Percentiles rank a stretch among this genome's conserved stretches.
Evolutionary conservation across 2,329 filamentous ascomycete genomes (phyloP).

Genomic region (Sphaerulina musiva): DNA sequence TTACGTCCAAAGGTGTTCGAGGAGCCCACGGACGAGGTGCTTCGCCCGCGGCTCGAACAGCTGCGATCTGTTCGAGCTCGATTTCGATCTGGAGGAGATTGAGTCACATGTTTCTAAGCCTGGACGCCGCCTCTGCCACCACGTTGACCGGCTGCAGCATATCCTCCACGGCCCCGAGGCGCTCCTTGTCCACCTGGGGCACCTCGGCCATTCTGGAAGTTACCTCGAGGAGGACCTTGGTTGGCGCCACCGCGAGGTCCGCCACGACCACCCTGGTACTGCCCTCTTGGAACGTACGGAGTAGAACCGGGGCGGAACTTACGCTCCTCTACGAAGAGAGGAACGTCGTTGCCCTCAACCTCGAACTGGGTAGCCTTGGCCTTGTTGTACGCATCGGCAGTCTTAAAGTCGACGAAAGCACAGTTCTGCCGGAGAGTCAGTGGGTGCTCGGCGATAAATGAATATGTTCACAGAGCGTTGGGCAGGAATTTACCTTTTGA

Average conservation of each 20-base stretch:
- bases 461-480: not conserved
- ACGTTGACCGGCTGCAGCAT: constrained; percentile 7
- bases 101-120: not conserved
- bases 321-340: constrained; percentile 81
- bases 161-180: constrained; percentile 19
- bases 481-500: constrained; percentile 58
- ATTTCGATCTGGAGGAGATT: not conserved
- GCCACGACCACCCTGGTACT: constrained; percentile 36
- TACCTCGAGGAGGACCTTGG: constrained; percentile 31
- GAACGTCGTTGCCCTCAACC: constrained; percentile 72
- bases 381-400: constrained; percentile 70
- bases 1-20: not conserved
- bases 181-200: constrained; percentile 22
- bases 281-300: constrained; percentile 35
- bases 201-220: constrained; percentile 64
- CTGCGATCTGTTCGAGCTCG: not conserved
- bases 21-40: not conserved
- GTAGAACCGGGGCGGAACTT: constrained; percentile 50
- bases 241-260: constrained; percentile 48
- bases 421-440: constrained; percentile 62
- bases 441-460: not conserved
- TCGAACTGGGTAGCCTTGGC: constrained; percentile 75
- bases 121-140: constrained; percentile 10
- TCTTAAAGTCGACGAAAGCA: constrained; percentile 91
- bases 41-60: not conserved